Base-by-base conservation (phyloP, 78 protist genomes). In the Andalucia godoyi region DNA sequence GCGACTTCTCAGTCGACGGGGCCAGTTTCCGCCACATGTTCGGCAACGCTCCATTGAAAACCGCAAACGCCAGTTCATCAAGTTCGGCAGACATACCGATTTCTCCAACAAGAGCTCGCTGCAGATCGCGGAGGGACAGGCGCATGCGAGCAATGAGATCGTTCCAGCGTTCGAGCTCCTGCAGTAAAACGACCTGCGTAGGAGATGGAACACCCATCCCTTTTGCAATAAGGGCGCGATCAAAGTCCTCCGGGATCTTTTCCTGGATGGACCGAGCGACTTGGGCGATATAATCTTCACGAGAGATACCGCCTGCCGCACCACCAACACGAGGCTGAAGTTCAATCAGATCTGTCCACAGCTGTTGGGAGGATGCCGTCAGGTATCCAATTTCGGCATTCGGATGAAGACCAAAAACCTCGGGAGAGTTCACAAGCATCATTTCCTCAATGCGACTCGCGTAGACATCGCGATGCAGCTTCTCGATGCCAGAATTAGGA, bases 331-430 rank as follows among this genome's bases (percentile, higher is more conserved):
- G 77, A 9, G 93, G 87, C 70, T 86, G 90, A 57, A 92, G 40
- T 18, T 59, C 66, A 39, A 87, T 1, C 57, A 92, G 33, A 41
- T 63, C 43, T 21, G 15, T 25, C 87, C 80, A 88, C 47, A 92
- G 51, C 17, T 30, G 25, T n/a, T 47, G 17, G 7, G 87, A 38
- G 18, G 78, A 17, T 30, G 25, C 5, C n/a, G 86, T 80, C 40
- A 54, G 36, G 74, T 84, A 87, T n/a, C 76, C 72, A 46, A 88
- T 86, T 61, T 92, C 95, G 1, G 97, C 92, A 68, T 92, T 92
- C 21, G 79, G 61, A 60, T 92, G 90, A 29, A 92, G 83, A 0
- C 97, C 97, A 21, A 92, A 81, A 36, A 92, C 88, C 29, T 76
- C 87, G 8, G 97, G 97, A 6, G 76, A 0, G 57, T 79, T 68